Evolutionary conservation across 1,139 yeast genomes (phyloP), one percentile per base, ranked within the genome.

Genomic region (Magnusiomyces suaveolens): DNA sequence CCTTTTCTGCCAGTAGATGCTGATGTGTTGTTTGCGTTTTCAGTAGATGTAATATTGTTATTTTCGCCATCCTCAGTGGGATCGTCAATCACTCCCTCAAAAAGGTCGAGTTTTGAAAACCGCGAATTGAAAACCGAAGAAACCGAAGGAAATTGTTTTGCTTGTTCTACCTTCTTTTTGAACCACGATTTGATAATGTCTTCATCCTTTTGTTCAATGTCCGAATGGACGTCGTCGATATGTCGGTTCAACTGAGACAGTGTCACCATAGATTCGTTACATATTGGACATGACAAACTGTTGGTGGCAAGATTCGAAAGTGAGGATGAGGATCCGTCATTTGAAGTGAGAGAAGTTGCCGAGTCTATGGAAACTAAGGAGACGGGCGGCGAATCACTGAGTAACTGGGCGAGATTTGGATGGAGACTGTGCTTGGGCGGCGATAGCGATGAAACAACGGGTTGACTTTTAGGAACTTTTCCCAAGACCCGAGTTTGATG

Each of bases 211-310:
- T 59, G 57, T 26, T 61, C 66, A 44, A 63, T 67, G 43, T 73
- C 70, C 1, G 72, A 68, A 66, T 87, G 96, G 2, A 69, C 77
- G 56, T 79, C 86, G 64, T 87, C 96, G 32, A 88, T 70, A 65
- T 88, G 96, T 49, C 76, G 75, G 65, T 86, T 86, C 58, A 87
- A 72, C 58, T 81, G 84, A 21, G 66, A 60, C 48, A 86, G 69
- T 14, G 79, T 75, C 6, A 79, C 69, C 84, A 84, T 82, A 1
- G 71, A 58, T 59, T 81, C 86, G 24, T 72, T 68, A 65, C 96
- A 87, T 2, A 87, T 83, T 0, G 96, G 96, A 63, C 96, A 87
- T 24, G 52, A 46, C 46, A 73, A 57, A 1, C 57, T 60, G 12
- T 60, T 59, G 10, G 60, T 54, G 1, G 53, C n/a, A n/a, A n/a